Base-by-base conservation (phyloP, 2,329 filamentous ascomycete genomes). In the Rutstroemia sp. region DNA sequence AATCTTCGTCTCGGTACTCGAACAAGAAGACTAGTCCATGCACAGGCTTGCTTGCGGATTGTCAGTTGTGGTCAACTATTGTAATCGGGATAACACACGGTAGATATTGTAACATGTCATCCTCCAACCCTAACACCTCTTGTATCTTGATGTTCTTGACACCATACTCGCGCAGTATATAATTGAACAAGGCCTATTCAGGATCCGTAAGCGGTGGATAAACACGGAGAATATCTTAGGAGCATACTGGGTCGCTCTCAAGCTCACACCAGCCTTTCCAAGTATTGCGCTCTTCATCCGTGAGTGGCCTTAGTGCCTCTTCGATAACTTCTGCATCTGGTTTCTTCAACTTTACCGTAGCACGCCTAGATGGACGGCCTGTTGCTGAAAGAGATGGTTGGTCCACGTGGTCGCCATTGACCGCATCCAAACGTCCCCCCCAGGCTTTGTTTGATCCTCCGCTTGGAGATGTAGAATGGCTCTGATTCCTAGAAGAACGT, bases 1-100 rank as follows among this genome's bases (percentile, higher is more conserved):
- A 71, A 52, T 75, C 70, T 39, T 75, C 74, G 5, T 77, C 72
- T 30, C 80, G 78, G 63, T 83, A 96, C 58, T 86, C 82, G 65
- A 90, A 96, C 1, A 96, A 79, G 61, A 97, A 94, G 50, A 99
- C 87, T n/a, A 97, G 74, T 2, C 92, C 92, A 65, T 90, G 84
- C 2, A 94, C 79, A 1, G 88, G 88, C 64, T 86, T 81, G 5
- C 86, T 88, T 64, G 18, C 5, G 60, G 46, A n/a, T 55, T 6
- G 62, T 75, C 51, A 76, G 62, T 9, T 19, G 57, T 50, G 46
- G 54, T 49, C 30, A 34, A 49, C 19, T 56, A 39, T n/a, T 34
- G 18, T n/a, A 42, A 14, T n/a, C 12, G 65, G 77, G 12, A 14
- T 27, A 19, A 30, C 14, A 66, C 71, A 88, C 82, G 85, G 81